These are phyloP conservation scores for Meyerozyma smithsonii DNA, from an alignment of 1,139 yeast genomes.

Conservation along the genomic window DNA sequence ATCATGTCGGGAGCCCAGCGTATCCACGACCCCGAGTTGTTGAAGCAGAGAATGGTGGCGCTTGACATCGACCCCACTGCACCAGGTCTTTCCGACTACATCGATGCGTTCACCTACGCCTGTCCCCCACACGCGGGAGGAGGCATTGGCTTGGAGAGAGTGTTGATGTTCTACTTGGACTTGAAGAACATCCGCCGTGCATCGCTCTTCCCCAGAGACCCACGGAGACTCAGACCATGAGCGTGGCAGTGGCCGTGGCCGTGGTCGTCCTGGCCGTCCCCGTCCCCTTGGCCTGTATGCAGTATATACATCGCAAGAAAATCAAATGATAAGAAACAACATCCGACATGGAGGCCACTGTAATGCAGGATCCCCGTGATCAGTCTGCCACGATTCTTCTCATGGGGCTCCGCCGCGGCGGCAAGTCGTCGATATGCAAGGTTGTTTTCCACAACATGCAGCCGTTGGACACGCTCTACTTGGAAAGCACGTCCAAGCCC, in stretches of 20 bases:
- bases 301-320: slow-evolving; percentile 1
- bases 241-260: neutral
- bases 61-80: slow-evolving; percentile 79
- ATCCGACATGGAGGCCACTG: slow-evolving; percentile 28
- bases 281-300: neutral
- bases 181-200: slow-evolving; percentile 97
- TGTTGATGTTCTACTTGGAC: slow-evolving; percentile 95
- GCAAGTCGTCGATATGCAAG: slow-evolving; percentile 89
- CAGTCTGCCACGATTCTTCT: slow-evolving; percentile 69
- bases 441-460: slow-evolving; percentile 97
- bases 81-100: slow-evolving; percentile 85
- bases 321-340: neutral
- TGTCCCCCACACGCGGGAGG: slow-evolving; percentile 99
- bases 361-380: slow-evolving; percentile 32
- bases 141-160: slow-evolving; percentile 98
- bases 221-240: slow-evolving; percentile 84
- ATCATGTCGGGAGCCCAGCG: slow-evolving; percentile 99
- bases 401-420: slow-evolving; percentile 80
- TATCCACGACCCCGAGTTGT: slow-evolving; percentile 85
- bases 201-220: slow-evolving; percentile 97
- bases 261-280: neutral
- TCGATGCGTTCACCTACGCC: slow-evolving; percentile 88
- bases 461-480: slow-evolving; percentile 85
- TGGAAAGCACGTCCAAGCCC: slow-evolving; percentile 88
- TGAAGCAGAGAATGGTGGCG: slow-evolving; percentile 73